Percentiles rank a stretch among this genome's conserved stretches.
Conservation (phyloP, 2,329 filamentous ascomycete species). For the Fusarium sp. region DNA sequence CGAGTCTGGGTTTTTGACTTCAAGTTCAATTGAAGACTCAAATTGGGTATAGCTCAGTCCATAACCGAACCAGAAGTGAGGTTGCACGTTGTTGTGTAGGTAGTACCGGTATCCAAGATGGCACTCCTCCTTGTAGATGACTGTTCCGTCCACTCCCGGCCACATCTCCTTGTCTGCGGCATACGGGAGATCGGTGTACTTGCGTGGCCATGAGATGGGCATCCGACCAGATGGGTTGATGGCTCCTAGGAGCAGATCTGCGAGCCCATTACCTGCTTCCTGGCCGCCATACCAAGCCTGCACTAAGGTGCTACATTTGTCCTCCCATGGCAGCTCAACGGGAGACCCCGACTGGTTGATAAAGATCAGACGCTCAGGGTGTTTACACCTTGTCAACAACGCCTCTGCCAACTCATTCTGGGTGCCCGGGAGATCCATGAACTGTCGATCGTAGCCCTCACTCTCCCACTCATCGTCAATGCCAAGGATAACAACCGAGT, state of each 20-base stretch:
- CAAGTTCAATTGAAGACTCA: not conserved
- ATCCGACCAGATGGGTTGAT: not conserved
- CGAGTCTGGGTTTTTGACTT: not conserved
- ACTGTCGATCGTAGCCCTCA: not conserved
- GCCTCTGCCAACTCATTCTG: not conserved
- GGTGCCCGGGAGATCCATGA: not conserved
- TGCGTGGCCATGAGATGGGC: not conserved
- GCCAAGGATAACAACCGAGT: not conserved
- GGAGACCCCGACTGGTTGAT: not conserved
- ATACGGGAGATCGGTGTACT: not conserved
- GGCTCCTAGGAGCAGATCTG: not conserved
- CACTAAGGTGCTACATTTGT: not conserved
- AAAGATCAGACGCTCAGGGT: not conserved
- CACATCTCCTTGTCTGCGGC: not conserved
- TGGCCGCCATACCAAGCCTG: not conserved
- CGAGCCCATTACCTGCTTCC: not conserved
- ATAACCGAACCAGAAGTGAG: not conserved
- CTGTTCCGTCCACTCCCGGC: not conserved
- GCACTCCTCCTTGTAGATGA: not conserved
- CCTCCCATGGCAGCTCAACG: not conserved
- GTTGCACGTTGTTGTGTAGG: not conserved
- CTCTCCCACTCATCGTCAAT: not conserved
- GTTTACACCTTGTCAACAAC: not conserved
- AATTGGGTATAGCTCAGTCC: not conserved
- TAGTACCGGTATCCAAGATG: not conserved